Percentiles rank a stretch among this genome's conserved stretches.
phyloP scores from a whole-genome alignment of 495 filamentous ascomycete genomes.

The Penicillium salamii region DNA sequence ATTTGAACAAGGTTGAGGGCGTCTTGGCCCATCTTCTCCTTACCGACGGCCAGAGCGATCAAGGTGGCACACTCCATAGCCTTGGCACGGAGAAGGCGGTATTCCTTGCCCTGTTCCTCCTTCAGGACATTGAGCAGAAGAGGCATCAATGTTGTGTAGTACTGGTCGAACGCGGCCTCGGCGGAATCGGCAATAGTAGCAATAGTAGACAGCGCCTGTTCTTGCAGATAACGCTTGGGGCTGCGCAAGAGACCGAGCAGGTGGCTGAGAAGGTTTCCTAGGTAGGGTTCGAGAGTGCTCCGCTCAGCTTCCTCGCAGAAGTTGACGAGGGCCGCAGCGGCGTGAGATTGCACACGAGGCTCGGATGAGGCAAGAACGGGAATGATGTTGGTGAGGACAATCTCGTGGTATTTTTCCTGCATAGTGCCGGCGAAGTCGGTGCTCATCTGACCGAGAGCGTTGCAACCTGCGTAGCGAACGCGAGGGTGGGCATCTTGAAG shows the following conservation, averaged over 20 bases:
- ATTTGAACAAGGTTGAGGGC: constrained; percentile 82
- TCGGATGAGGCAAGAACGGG: constrained; percentile 88
- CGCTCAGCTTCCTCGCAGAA: constrained; percentile 99
- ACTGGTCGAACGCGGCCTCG: constrained; percentile 91
- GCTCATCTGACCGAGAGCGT: constrained; percentile 99
- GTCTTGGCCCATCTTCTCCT: constrained; percentile 84
- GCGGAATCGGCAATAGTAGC: constrained; percentile 98
- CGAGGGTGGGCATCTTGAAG: constrained; percentile 90
- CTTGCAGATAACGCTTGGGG: constrained; percentile 93
- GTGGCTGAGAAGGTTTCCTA: constrained; percentile 79
- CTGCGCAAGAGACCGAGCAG: constrained; percentile 82
- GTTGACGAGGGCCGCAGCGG: constrained; percentile 95
- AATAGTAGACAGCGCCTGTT: constrained; percentile 97
- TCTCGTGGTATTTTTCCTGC: constrained; percentile 90
- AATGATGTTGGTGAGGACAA: constrained; percentile 85
- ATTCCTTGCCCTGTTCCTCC: constrained; percentile 88
- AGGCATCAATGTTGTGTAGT: constrained; percentile 95
- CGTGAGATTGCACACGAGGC: constrained; percentile 93
- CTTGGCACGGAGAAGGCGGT: constrained; percentile 86
- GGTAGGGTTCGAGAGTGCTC: constrained; percentile 85
- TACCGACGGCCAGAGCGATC: constrained; percentile 93
- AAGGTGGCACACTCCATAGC: constrained; percentile 99
- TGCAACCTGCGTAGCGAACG: constrained; percentile 97
- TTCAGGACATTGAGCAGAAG: constrained; percentile 84
- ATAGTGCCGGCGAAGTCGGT: constrained; percentile 98